phyloP scores from a whole-genome alignment of 805 yeast species.

The Saccharomycopsis guyanensis region DNA sequence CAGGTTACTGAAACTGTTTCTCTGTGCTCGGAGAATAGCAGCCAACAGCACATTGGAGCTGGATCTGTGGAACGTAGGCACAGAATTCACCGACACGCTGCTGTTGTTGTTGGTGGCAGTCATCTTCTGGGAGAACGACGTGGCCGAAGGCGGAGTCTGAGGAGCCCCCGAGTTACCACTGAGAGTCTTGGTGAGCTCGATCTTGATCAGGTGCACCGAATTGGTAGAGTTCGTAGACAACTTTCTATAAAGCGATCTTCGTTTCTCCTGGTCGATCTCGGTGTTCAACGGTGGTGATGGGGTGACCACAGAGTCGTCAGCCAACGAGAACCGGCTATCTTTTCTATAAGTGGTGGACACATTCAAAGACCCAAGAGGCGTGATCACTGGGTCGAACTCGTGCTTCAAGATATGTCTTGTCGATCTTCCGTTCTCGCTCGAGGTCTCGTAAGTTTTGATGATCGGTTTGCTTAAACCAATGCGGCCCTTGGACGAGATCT shows the following conservation, averaged over 20 bases:
- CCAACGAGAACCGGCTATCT: conserved; percentile 8
- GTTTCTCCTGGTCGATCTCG: neutral
- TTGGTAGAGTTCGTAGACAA: conserved; percentile 2
- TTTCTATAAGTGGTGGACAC: conserved; percentile 9
- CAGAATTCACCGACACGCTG: neutral
- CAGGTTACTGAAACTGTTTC: conserved; percentile 6
- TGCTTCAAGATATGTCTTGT: neutral
- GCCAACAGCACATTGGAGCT: conserved; percentile 16
- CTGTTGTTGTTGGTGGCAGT: neutral
- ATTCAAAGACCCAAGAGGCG: neutral
- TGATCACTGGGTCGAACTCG: conserved; percentile 3
- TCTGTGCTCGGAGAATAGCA: conserved; percentile 13
- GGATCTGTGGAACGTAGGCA: conserved; percentile 6
- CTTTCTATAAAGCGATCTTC: neutral
- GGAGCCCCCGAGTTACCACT: conserved; percentile 6
- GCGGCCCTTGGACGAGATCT: conserved; percentile 16
- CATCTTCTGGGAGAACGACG: neutral
- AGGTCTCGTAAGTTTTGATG: neutral
- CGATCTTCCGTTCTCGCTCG: neutral
- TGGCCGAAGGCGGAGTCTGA: neutral
- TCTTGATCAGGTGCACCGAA: conserved; percentile 1
- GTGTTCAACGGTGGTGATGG: neutral
- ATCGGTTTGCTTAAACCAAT: conserved; percentile 16
- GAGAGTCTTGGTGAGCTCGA: neutral
- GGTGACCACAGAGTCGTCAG: neutral